Evolutionary conservation across 169 alveolate genomes (phyloP), one percentile per base, ranked within the genome.

Genomic region (Plasmodium vinckei): DNA sequence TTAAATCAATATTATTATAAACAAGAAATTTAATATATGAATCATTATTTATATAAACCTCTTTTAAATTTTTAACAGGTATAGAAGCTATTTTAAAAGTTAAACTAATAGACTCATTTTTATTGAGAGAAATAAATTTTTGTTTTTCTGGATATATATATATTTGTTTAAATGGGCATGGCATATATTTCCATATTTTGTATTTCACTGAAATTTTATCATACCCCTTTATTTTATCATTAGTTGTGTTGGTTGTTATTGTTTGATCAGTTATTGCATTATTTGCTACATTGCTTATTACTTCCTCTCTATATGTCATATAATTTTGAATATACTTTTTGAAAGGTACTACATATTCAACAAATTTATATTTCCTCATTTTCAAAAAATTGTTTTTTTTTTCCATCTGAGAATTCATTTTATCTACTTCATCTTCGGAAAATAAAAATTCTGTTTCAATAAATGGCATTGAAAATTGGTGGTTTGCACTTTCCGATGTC

Each of bases 131-230:
- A 51, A 70, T 17, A 57, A 60, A 23, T 46, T 70, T 53, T 60
- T 15, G 17, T 23, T 56, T 39, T 27, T 82, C 63, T 44, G 69
- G 47, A 23, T 44, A 10, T 3, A n/a, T 25, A 25, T n/a, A 23
- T 23, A 21, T 69, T 17, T 59, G 46, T 57, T 70, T 86, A 27
- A 86, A 86, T 57, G 91, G 91, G 25, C 69, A 19, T 1, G 91
- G 91, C 91, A 86, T 86, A 70, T 69, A 86, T 70, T 61, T 86
- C 87, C 91, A 70, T 13, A 86, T 44, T 61, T 61, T 68, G 17
- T 70, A 86, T 7, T 70, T 69, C 15, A 86, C 53, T n/a, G 33
- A 56, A n/a, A 86, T 86, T 21, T 51, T 33, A 33, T 33, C 42
- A 33, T 33, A 33, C 5, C 42, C 42, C 42, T 33, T 33, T 5